phyloP scores from a whole-genome alignment of 768 basidiomycete species.

The Mycena galericulata region DNA sequence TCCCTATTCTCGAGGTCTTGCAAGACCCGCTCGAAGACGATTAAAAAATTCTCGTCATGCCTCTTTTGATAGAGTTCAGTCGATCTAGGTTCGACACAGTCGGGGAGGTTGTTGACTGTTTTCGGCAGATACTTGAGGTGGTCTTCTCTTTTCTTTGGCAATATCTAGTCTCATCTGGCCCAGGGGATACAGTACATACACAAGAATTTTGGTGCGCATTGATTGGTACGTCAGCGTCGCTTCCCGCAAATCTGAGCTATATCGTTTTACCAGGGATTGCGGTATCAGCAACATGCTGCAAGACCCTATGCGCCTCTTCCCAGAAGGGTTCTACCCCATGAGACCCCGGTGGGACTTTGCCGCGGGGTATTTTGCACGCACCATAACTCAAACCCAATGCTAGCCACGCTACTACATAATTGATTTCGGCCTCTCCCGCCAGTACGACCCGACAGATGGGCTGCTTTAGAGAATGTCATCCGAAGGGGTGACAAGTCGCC shows the following conservation, averaged over 20 bases:
- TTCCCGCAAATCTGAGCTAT: too few relatives aligned
- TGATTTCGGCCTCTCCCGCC: neutral
- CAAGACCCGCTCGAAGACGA: neutral
- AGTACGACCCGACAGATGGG: neutral
- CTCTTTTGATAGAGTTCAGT: conserved; percentile 17
- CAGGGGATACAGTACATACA: conserved; percentile 20
- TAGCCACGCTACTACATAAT: neutral
- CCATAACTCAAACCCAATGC: neutral
- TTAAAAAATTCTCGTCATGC: conserved; percentile 37
- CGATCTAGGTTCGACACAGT: conserved; percentile 33
- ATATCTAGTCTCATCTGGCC: neutral
- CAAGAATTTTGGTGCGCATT: conserved; percentile 12
- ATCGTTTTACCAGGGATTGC: too few relatives aligned
- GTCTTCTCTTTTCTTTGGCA: neutral
- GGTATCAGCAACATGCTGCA: too few relatives aligned
- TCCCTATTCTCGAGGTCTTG: conserved; percentile 26
- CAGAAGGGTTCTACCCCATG: too few relatives aligned
- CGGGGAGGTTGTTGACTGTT: conserved; percentile 38
- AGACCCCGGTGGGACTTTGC: too few relatives aligned
- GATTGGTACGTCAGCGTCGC: conserved; percentile 9
- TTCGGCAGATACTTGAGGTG: conserved; percentile 38
- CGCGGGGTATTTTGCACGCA: too few relatives aligned
- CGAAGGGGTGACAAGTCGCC: neutral
- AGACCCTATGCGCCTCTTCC: too few relatives aligned
- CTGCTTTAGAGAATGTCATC: neutral